Evolutionary conservation across 176 grass and related monocot species (phyloP), one percentile per base, ranked within the genome.

Genomic region (Avena sativa): DNA sequence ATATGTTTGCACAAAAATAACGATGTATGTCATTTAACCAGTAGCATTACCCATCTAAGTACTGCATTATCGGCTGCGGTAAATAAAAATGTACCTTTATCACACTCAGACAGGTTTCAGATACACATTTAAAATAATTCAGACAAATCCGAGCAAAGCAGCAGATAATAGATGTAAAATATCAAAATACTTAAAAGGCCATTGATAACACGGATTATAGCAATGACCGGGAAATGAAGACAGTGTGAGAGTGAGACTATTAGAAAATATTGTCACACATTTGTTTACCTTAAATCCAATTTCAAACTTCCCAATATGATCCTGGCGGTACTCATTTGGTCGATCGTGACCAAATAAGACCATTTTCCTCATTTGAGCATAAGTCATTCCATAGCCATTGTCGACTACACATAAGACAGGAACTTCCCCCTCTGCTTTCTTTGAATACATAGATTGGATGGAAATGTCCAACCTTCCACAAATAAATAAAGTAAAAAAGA

Each of bases 261-360:
- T 40, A 19, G 53, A 64, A 7, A 82, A 49, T 0, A 68, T n/a
- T 4, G 2, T 25, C 40, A 26, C 19, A 65, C 30, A 79, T 32
- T 50, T 81, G 57, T 43, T 61, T 71, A 95, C 93, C 90, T 96
- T 96, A 88, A 96, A 93, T 75, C 94, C 91, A 64, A 96, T 96
- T 69, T 91, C 91, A 79, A 96, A 96, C 82, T 84, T 89, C 19
- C 94, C 94, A 49, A 93, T 91, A 17, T 83, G 76, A 93, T 93
- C 84, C 58, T 81, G 58, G 8, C 71, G 15, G 44, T 89, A 52
- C 59, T 58, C 58, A 74, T 83, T 82, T 77, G 84, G 87, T 50
- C 86, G 80, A 81, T 85, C 91, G 52, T 96, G 94, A 86, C 94
- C 94, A 88, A 96, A 96, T 12, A 89, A 91, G 3, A 96, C 84